These are phyloP conservation scores for Oenanthe sinensis DNA, from an alignment of 129 eudicot genomes.

Conservation along the genomic window DNA sequence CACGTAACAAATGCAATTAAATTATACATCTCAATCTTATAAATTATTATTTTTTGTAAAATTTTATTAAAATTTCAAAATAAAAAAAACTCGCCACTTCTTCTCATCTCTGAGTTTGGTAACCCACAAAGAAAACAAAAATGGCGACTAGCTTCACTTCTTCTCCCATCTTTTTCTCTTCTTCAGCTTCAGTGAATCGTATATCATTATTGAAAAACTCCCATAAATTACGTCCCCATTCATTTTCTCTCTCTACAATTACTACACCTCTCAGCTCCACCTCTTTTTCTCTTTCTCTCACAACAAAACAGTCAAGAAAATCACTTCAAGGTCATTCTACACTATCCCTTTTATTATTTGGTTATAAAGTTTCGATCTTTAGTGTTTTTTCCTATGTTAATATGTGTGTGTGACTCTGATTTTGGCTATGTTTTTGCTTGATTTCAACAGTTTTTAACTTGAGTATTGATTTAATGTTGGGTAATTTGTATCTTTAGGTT, in stretches of 20 bases:
- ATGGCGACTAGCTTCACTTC: slow-evolving; percentile 29
- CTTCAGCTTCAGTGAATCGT: slow-evolving; percentile 20
- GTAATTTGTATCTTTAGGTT: neutral
- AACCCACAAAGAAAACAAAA: slow-evolving; percentile 1
- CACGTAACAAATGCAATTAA: too few species aligned
- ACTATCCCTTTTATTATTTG: neutral
- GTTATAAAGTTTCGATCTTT: neutral
- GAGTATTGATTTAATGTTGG: neutral
- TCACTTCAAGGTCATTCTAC: slow-evolving; percentile 32
- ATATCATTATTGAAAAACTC: slow-evolving; percentile 18
- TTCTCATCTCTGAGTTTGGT: neutral
- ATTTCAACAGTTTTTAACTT: neutral
- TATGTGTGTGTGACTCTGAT: neutral
- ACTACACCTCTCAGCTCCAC: slow-evolving; percentile 27
- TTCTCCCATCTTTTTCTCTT: slow-evolving; percentile 10
- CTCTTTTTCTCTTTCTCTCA: slow-evolving; percentile 18
- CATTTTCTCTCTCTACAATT: slow-evolving; percentile 28
- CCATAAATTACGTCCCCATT: slow-evolving; percentile 4
- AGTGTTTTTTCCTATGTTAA: neutral
- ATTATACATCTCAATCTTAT: too few species aligned
- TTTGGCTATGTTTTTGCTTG: neutral
- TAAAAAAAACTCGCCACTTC: neutral
- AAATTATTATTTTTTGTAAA: too few species aligned
- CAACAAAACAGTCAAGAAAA: slow-evolving; percentile 29
- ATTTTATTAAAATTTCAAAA: too few species aligned